phyloP scores from a whole-genome alignment of 805 yeast genomes.

The Starmerella apis region DNA sequence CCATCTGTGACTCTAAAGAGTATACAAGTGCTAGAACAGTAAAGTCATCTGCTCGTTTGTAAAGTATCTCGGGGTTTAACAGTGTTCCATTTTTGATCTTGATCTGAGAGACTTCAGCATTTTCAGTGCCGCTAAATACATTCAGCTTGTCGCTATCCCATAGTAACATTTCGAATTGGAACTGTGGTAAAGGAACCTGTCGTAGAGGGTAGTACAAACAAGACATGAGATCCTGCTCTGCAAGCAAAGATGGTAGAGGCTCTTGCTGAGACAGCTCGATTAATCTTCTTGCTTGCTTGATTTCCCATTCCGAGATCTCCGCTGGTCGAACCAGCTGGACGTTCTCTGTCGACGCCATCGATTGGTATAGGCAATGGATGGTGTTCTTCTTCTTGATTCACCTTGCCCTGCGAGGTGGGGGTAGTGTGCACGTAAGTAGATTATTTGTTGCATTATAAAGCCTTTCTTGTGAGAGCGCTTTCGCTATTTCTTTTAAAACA shows the following conservation, averaged over 20 bases:
- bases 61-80: conserved; percentile 2
- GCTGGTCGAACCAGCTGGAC: neutral
- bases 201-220: conserved; percentile 15
- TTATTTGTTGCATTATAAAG: no score
- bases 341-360: neutral
- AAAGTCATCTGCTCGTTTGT: conserved; percentile 18
- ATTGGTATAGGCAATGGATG: no score
- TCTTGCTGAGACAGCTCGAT: neutral
- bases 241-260: neutral
- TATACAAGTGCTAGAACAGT: conserved; percentile 18
- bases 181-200: conserved; percentile 12
- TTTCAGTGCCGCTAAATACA: conserved; percentile 1
- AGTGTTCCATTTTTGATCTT: neutral
- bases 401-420: neutral
- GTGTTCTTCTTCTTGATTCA: no score
- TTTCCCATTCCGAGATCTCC: neutral
- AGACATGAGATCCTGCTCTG: neutral
- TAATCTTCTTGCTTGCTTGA: neutral
- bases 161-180: conserved; percentile 15
- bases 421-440: no score
- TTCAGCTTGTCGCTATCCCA: conserved; percentile 19
- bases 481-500: no score
- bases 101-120: neutral
- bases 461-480: neutral
- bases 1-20: conserved; percentile 8